Percentiles rank a stretch among this genome's conserved stretches.
phyloP scores from a whole-genome alignment of 257 asterid species.

The Solanum tarapatanum region DNA sequence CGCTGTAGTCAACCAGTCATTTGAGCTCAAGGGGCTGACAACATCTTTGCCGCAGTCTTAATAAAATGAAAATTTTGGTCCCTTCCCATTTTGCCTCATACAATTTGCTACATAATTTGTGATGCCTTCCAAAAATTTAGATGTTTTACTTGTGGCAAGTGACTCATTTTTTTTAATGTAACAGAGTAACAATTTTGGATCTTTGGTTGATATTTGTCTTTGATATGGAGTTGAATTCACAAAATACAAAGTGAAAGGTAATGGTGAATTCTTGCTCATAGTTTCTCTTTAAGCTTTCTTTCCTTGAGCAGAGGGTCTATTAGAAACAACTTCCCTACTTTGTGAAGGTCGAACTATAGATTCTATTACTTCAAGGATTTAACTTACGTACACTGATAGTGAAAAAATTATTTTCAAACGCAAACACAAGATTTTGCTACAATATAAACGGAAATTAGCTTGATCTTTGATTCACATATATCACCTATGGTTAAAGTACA shows the following conservation, averaged over 20 bases:
- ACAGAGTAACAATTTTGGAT: background rate
- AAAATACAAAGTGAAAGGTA: background rate
- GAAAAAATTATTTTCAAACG: background rate
- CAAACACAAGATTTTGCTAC: background rate
- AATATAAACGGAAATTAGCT: background rate
- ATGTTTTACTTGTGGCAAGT: background rate
- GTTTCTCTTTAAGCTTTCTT: background rate
- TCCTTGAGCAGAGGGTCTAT: background rate
- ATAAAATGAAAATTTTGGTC: background rate
- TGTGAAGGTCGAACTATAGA: background rate
- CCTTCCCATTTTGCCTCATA: background rate
- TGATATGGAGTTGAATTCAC: background rate
- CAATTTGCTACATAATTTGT: background rate
- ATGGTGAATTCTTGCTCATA: background rate
- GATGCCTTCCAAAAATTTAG: background rate
- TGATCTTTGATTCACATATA: background rate
- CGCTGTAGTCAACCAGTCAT: background rate
- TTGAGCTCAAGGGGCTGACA: background rate
- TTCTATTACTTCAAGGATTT: background rate
- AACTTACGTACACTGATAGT: background rate
- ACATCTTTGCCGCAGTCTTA: background rate
- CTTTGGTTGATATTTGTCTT: background rate
- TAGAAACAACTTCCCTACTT: background rate
- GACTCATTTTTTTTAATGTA: background rate
- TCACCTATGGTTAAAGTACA: background rate